Evolutionary conservation across 768 basidiomycete genomes (phyloP).

Genomic region (Agrocybe pediades): DNA sequence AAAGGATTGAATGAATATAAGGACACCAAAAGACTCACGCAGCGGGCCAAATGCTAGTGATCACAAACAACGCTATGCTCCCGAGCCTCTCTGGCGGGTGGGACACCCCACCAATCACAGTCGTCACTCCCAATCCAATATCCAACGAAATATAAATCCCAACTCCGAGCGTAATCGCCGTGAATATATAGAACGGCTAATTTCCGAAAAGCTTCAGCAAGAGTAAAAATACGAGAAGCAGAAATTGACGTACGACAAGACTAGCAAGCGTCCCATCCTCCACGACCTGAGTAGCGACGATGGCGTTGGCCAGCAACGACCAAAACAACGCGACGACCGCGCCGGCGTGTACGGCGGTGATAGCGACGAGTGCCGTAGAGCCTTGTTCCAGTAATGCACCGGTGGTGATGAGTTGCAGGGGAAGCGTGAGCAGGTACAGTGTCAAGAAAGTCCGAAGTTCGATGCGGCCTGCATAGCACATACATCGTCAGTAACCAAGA

Average conservation of each 20-base stretch:
- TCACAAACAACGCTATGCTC: slow-evolving; percentile 77
- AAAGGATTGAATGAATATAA: neutral
- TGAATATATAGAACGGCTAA: slow-evolving; percentile 66
- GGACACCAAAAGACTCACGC: slow-evolving; percentile 21
- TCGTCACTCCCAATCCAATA: slow-evolving; percentile 67
- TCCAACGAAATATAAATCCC: slow-evolving; percentile 88
- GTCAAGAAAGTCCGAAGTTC: slow-evolving; percentile 71
- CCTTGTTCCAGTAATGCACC: slow-evolving; percentile 83
- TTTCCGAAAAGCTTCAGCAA: neutral
- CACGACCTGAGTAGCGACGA: slow-evolving; percentile 86
- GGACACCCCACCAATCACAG: slow-evolving; percentile 56
- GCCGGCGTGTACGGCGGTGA: slow-evolving; percentile 82
- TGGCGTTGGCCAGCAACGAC: slow-evolving; percentile 71
- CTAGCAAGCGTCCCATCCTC: slow-evolving; percentile 86
- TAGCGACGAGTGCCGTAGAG: slow-evolving; percentile 60
- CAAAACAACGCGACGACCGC: slow-evolving; percentile 79
- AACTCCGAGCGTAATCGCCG: slow-evolving; percentile 61
- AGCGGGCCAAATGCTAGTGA: slow-evolving; percentile 43
- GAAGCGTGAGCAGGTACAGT: slow-evolving; percentile 71
- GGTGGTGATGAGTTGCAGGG: slow-evolving; percentile 80
- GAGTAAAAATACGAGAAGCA: neutral
- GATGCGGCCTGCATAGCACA: slow-evolving; percentile 48
- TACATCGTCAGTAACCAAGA: neutral
- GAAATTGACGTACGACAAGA: slow-evolving; percentile 52
- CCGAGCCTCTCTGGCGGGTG: slow-evolving; percentile 56